Percentiles rank a stretch among this genome's conserved stretches.
Evolutionary conservation across 106 monocot species (phyloP).

Genomic region (Iris macrosiphon): DNA sequence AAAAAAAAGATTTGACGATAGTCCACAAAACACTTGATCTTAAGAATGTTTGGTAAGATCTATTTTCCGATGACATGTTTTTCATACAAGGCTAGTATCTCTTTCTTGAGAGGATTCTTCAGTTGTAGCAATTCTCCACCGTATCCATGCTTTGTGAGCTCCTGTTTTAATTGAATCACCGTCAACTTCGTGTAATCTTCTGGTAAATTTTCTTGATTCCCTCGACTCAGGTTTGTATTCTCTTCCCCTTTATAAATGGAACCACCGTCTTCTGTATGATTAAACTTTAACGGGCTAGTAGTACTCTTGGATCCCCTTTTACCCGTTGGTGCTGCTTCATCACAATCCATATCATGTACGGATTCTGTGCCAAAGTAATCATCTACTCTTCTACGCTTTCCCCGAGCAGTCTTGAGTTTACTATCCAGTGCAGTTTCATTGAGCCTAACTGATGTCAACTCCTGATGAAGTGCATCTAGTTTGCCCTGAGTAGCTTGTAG

Average conservation of each 20-base stretch:
- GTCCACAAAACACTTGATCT: too few species aligned
- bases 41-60: too few species aligned
- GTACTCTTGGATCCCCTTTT: constrained; percentile 72
- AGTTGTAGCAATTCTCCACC: constrained; percentile 76
- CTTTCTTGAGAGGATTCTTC: constrained; percentile 86
- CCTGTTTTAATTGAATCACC: constrained; percentile 74
- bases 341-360: constrained; percentile 74
- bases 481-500: constrained; percentile 90
- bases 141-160: constrained; percentile 88
- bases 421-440: constrained; percentile 78
- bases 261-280: constrained; percentile 64
- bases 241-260: constrained; percentile 61
- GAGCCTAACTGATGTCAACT: constrained; percentile 57
- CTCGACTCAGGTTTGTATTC: constrained; percentile 17
- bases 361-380: constrained; percentile 53
- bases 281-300: constrained; percentile 52
- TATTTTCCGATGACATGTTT: constrained; percentile 60
- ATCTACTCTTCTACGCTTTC: constrained; percentile 55
- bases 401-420: constrained; percentile 46
- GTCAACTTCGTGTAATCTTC: constrained; percentile 79
- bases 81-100: constrained; percentile 70
- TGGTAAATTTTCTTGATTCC: constrained; percentile 17
- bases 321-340: constrained; percentile 26
- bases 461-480: constrained; percentile 73
- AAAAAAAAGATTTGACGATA: too few species aligned